Conservation (phyloP, 352 stramenopile genomes). For the Globisporangium orthogonon region DNA sequence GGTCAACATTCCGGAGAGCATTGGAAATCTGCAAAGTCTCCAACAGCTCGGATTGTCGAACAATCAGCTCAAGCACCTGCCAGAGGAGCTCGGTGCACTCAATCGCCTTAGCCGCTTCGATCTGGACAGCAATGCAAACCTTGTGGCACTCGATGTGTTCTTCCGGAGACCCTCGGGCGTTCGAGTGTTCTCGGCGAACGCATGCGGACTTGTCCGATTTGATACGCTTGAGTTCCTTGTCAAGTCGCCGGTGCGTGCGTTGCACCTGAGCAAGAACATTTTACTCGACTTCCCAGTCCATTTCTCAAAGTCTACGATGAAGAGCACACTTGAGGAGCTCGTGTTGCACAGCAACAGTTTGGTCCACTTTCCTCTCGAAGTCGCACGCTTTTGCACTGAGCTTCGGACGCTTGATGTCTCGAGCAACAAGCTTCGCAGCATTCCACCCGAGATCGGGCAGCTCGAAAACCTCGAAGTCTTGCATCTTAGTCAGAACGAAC, state of each 20-base stretch:
- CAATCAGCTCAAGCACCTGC: slow-evolving; percentile 42
- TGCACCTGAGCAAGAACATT: slow-evolving; percentile 35
- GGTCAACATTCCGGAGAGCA: slow-evolving; percentile 25
- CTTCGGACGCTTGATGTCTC: slow-evolving; percentile 41
- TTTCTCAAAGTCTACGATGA: slow-evolving; percentile 30
- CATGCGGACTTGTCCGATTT: slow-evolving; percentile 37
- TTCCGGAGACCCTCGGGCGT: slow-evolving; percentile 29
- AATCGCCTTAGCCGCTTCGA: slow-evolving; percentile 19
- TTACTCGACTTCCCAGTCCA: slow-evolving; percentile 34
- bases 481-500: slow-evolving; percentile 32
- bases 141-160: slow-evolving; percentile 29
- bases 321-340: slow-evolving; percentile 42
- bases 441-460: slow-evolving; percentile 34
- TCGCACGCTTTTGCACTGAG: slow-evolving; percentile 29
- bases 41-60: slow-evolving; percentile 24
- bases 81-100: slow-evolving; percentile 29
- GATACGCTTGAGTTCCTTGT: slow-evolving; percentile 39
- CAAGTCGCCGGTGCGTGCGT: slow-evolving; percentile 27
- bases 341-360: slow-evolving; percentile 29
- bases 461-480: slow-evolving; percentile 32
- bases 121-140: slow-evolving; percentile 35
- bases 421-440: slow-evolving; percentile 27
- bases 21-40: slow-evolving; percentile 37
- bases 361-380: slow-evolving; percentile 27
- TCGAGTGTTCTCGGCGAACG: slow-evolving; percentile 22